Percentiles rank a stretch among this genome's conserved stretches.
phyloP scores from a whole-genome alignment of 1,284 basidiomycete genomes.

The Cystobasidium sp. region DNA sequence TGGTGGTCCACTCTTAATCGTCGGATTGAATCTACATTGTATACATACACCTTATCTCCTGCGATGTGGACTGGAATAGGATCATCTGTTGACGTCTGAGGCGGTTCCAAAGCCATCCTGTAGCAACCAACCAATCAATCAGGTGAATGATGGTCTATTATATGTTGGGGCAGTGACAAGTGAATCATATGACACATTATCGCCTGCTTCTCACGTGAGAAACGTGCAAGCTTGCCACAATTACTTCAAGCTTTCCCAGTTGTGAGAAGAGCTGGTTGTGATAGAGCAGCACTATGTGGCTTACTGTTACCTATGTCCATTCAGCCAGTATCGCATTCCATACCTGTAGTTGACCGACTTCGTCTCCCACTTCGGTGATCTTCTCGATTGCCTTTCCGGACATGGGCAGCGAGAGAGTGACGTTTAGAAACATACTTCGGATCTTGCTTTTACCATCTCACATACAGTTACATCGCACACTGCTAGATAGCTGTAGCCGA shows the following conservation, averaged over 20 bases:
- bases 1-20: conserved; percentile 75
- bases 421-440: background rate
- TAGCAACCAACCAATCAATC: no score
- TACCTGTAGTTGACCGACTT: background rate
- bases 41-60: conserved; percentile 73
- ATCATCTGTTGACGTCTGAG: background rate
- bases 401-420: background rate
- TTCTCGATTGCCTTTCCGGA: background rate
- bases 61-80: conserved; percentile 64
- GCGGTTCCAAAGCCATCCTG: conserved; percentile 21
- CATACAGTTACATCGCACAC: no score
- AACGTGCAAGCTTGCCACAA: background rate
- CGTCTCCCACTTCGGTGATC: background rate
- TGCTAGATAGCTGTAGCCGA: no score
- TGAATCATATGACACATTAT: no score
- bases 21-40: conserved; percentile 79
- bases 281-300: no score
- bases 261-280: no score
- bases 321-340: background rate
- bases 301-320: no score
- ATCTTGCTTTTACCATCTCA: no score
- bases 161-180: no score
- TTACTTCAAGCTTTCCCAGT: background rate
- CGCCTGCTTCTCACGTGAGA: background rate
- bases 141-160: no score